These are phyloP conservation scores for Benincasa hispida DNA, from an alignment of 306 rosid genomes.

Conservation along the genomic window DNA sequence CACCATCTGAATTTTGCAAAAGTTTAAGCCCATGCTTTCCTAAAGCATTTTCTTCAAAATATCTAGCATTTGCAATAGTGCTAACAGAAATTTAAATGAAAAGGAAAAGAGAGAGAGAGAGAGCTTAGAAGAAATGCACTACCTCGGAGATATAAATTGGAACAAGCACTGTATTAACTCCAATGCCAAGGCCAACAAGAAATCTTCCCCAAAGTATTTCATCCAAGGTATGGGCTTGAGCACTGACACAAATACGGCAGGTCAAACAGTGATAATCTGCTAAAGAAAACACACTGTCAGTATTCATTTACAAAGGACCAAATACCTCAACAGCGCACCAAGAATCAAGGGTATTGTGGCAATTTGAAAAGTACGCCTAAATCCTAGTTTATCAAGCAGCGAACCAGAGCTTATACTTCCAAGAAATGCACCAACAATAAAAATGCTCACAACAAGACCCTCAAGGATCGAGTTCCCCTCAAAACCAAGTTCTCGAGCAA, in stretches of 20 bases:
- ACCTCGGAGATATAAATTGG: slow-evolving; percentile 90
- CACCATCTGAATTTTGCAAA: neutral
- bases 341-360: slow-evolving; percentile 65
- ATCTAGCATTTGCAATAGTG: neutral
- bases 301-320: neutral
- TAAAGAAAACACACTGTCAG: neutral
- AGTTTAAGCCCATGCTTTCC: neutral
- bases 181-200: slow-evolving; percentile 95
- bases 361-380: slow-evolving; percentile 63
- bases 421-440: slow-evolving; percentile 76
- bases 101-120: neutral
- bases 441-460: slow-evolving; percentile 85
- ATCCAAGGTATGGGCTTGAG: slow-evolving; percentile 64
- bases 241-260: slow-evolving; percentile 38
- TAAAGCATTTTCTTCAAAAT: neutral
- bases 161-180: slow-evolving; percentile 80
- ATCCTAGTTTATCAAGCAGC: slow-evolving; percentile 77
- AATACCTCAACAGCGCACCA: slow-evolving; percentile 67
- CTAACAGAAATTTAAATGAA: neutral
- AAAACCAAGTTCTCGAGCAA: slow-evolving; percentile 79
- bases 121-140: slow-evolving; percentile 3
- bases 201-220: slow-evolving; percentile 77
- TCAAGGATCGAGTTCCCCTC: slow-evolving; percentile 65
- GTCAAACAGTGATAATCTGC: slow-evolving; percentile 8
- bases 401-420: slow-evolving; percentile 69